Evolutionary conservation across 352 stramenopile genomes (phyloP).

Genomic region (Phytophthora idaei): DNA sequence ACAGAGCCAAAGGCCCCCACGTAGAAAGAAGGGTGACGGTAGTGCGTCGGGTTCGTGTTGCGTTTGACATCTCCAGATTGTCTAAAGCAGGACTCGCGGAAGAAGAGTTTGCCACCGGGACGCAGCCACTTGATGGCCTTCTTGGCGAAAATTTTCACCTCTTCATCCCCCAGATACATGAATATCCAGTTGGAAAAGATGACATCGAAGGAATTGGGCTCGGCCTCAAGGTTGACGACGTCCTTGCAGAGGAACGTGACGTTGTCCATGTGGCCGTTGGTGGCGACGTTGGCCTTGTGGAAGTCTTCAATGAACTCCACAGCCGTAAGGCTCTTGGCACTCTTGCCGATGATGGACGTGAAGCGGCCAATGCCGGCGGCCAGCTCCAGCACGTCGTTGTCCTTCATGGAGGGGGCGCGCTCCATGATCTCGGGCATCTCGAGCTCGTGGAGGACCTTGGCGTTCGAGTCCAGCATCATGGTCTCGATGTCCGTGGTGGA

Average conservation of each 20-base stretch:
- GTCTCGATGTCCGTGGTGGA: slow-evolving; percentile 69
- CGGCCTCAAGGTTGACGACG: slow-evolving; percentile 63
- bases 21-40: slow-evolving; percentile 75
- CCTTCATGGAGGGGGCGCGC: slow-evolving; percentile 59
- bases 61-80: slow-evolving; percentile 72
- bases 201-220: slow-evolving; percentile 65
- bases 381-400: slow-evolving; percentile 73
- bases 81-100: slow-evolving; percentile 72
- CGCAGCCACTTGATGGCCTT: slow-evolving; percentile 72
- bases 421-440: slow-evolving; percentile 81
- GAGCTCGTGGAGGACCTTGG: slow-evolving; percentile 71
- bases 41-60: slow-evolving; percentile 66
- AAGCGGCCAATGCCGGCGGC: slow-evolving; percentile 72
- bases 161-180: slow-evolving; percentile 72
- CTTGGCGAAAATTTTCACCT: slow-evolving; percentile 57
- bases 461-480: slow-evolving; percentile 89
- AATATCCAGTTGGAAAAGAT: slow-evolving; percentile 84
- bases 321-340: slow-evolving; percentile 58
- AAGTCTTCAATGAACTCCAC: slow-evolving; percentile 87
- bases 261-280: slow-evolving; percentile 61
- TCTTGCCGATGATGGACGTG: slow-evolving; percentile 57
- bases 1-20: slow-evolving; percentile 57
- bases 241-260: slow-evolving; percentile 72
- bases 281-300: slow-evolving; percentile 59
- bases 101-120: slow-evolving; percentile 68